These are phyloP conservation scores for Cyphellophora attinorum DNA, from an alignment of 2,329 filamentous ascomycete species.

Conservation along the genomic window DNA sequence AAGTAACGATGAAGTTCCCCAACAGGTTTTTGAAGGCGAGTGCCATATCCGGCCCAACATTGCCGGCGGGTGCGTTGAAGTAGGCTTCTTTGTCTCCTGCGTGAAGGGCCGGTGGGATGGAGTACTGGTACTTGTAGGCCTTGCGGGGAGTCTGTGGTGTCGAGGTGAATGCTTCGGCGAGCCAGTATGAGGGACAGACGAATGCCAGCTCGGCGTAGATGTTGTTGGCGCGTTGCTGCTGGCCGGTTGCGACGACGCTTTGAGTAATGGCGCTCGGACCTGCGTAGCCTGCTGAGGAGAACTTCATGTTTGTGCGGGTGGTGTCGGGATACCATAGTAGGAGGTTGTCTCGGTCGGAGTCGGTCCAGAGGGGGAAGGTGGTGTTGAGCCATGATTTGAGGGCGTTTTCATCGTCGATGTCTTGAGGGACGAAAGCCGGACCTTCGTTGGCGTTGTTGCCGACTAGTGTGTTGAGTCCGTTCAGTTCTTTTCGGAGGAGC, in stretches of 20 bases:
- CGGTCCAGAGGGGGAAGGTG: conserved; percentile 32
- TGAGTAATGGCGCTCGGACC: conserved; percentile 41
- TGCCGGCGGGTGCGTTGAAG: conserved; percentile 10
- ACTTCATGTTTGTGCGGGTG: conserved; percentile 17
- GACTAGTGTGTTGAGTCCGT: conserved; percentile 27
- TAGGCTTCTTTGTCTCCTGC: conserved; percentile 33
- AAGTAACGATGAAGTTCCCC: conserved; percentile 38
- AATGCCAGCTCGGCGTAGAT: conserved; percentile 48
- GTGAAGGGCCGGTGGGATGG: conserved; percentile 43
- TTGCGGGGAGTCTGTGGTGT: conserved; percentile 30
- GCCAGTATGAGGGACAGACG: conserved; percentile 46
- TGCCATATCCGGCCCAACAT: conserved; percentile 24
- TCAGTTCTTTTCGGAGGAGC: conserved; percentile 26
- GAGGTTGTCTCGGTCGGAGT: conserved; percentile 29
- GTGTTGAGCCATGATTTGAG: conserved; percentile 31
- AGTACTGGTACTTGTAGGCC: conserved; percentile 45
- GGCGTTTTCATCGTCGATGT: conserved; percentile 31
- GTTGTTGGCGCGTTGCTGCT: conserved; percentile 44
- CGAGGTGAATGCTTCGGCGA: conserved; percentile 40
- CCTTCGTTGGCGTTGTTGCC: conserved; percentile 45
- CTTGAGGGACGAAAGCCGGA: conserved; percentile 33
- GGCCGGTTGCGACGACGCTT: conserved; percentile 39
- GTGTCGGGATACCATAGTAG: conserved; percentile 27
- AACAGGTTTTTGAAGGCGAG: conserved; percentile 34
- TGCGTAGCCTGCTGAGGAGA: conserved; percentile 25